phyloP scores from a whole-genome alignment of 768 basidiomycete species.

The Hygrophoropsis aurantiaca region DNA sequence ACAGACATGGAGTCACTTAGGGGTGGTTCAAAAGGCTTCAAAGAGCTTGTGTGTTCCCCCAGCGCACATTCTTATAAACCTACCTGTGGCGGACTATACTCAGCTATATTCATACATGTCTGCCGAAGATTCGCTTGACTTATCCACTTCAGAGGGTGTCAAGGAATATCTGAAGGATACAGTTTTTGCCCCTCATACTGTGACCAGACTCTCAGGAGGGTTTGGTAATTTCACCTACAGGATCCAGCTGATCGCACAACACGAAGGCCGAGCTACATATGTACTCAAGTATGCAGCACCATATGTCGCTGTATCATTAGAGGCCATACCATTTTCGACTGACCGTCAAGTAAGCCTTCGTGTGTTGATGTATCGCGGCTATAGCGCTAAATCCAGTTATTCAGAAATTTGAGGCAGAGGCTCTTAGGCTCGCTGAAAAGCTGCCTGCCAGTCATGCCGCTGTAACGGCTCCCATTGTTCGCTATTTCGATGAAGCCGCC shows the following conservation, averaged over 20 bases:
- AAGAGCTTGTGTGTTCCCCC: too few relatives aligned
- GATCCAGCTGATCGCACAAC: conserved; percentile 39
- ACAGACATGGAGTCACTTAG: too few relatives aligned
- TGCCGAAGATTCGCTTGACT: conserved; percentile 11
- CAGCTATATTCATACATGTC: conserved; percentile 20
- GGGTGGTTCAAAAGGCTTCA: too few relatives aligned
- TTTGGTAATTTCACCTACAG: conserved; percentile 58
- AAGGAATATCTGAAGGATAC: conserved; percentile 46
- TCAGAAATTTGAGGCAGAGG: conserved; percentile 45
- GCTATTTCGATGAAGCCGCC: conserved; percentile 47
- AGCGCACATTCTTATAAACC: too few relatives aligned
- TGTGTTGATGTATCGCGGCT: not conserved
- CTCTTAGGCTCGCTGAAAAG: conserved; percentile 43
- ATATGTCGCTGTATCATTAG: conserved; percentile 32
- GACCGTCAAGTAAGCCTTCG: conserved; percentile 50
- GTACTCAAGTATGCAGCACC: conserved; percentile 60
- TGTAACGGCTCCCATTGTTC: conserved; percentile 49
- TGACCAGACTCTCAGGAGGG: conserved; percentile 51
- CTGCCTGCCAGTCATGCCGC: conserved; percentile 33
- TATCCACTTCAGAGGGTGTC: conserved; percentile 31
- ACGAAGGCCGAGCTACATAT: conserved; percentile 44
- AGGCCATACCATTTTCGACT: conserved; percentile 34
- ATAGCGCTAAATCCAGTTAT: conserved; percentile 29
- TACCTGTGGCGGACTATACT: too few relatives aligned
- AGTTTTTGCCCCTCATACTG: conserved; percentile 42